Base-by-base conservation (phyloP, 768 basidiomycete species). In the Psilocybe cyanescens region DNA sequence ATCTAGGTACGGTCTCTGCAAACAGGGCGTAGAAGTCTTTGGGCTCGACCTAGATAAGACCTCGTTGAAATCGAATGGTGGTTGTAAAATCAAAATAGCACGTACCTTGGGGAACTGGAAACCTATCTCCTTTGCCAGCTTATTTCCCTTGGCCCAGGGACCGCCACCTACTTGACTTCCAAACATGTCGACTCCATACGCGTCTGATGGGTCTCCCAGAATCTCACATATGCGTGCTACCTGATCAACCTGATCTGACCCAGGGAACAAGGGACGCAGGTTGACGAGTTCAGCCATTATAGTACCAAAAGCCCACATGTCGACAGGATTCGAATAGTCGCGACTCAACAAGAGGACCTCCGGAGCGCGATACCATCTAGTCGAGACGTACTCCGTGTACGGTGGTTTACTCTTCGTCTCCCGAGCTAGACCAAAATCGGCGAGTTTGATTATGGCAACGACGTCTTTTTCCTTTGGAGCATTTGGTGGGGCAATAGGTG, bases 361-460 rank as follows among this genome's bases (percentile, higher is more conserved):
- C 14, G 97, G 97, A 0, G 97, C 97, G 60, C 97, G 92, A 76
- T 99, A 99, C 97, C 97, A 99, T 44, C 97, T 84, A n/a, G 97
- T 99, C 19, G 95, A 92, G 41, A 99, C 97, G 71, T 99, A 99
- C 78, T 99, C 97, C 29, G 97, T 99, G 72, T 98, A 99, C 0
- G 97, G 97, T 1, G 97, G 97, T 58, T 81, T 75, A 67, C 93
- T 94, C 57, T 80, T 82, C 3, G 91, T 97, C 73, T 97, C 94
- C 50, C 96, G 81, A 12, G 97, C 97, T 56, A 99, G 86, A 59
- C 97, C 97, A 74, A 99, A 99, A 76, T 99, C 97, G 17, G 97
- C 97, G 49, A 99, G 86, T 77, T 99, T 99, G 78, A 99, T 91
- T 72, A 98, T 94, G 31, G 94, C 93, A 3, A 95, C 89, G 58